Conservation (phyloP, 2,329 filamentous ascomycete genomes). For the Endothia cerciana region DNA sequence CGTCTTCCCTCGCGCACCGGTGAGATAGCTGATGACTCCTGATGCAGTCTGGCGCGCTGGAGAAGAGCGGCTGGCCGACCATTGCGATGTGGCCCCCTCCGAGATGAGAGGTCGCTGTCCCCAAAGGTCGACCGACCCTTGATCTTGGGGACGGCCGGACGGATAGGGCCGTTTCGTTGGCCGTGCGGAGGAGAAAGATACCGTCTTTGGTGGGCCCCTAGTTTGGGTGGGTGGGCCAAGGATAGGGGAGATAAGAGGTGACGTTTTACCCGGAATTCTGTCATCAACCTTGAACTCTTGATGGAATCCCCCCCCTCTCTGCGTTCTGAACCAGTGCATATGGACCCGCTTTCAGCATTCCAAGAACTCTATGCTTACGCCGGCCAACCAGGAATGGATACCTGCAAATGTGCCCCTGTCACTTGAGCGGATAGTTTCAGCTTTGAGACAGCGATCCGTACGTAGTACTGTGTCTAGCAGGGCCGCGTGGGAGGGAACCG, state of each 20-base stretch:
- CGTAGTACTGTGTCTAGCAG: neutral
- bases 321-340: neutral
- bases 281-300: neutral
- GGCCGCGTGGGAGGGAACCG: conserved; percentile 6
- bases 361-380: neutral
- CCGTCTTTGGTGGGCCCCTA: neutral
- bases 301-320: neutral
- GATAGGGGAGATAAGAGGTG: conserved; percentile 3
- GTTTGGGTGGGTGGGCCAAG: neutral
- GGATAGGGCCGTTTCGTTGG: conserved; percentile 6
- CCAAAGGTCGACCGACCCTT: conserved; percentile 10
- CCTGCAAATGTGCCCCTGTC: neutral
- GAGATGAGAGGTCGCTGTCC: neutral
- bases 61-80: neutral
- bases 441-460: neutral
- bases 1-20: neutral
- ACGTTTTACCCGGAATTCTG: conserved; percentile 4
- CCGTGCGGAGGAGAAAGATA: neutral
- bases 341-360: neutral
- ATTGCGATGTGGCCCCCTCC: neutral
- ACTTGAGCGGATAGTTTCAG: neutral
- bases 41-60: too few relatives aligned
- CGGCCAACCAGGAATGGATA: neutral
- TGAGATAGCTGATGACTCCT: neutral
- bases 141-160: conserved; percentile 1